phyloP scores from a whole-genome alignment of 768 basidiomycete species.

The Dioszegia hungarica region DNA sequence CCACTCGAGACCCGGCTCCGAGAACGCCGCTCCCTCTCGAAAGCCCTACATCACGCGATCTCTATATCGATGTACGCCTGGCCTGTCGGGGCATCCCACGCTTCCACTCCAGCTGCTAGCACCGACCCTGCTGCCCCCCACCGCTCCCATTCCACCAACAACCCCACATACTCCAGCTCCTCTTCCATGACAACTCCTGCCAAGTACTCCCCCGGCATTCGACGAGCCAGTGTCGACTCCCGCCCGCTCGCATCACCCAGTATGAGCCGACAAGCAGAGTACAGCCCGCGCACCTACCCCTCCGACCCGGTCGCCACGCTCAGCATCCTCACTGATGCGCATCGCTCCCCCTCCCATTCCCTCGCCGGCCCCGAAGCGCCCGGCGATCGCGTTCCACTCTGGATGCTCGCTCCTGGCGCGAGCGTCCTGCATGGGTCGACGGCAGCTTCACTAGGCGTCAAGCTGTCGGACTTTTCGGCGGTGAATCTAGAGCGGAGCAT shows the following conservation, averaged over 20 bases:
- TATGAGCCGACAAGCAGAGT: background rate
- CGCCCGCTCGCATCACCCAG: background rate
- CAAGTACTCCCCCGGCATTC: background rate
- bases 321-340: slow-evolving; percentile 19
- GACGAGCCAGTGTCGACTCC: background rate
- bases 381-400: slow-evolving; percentile 30
- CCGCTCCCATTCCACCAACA: background rate
- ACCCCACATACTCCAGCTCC: background rate
- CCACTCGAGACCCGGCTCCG: slow-evolving; percentile 42
- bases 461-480: slow-evolving; percentile 37
- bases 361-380: background rate
- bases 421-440: slow-evolving; percentile 35
- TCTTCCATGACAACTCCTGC: background rate
- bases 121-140: background rate
- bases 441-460: slow-evolving; percentile 32
- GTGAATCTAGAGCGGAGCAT: slow-evolving; percentile 19
- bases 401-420: slow-evolving; percentile 36
- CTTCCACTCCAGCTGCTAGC: background rate
- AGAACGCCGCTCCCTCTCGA: slow-evolving; percentile 23
- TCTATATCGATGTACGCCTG: slow-evolving; percentile 46
- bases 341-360: background rate
- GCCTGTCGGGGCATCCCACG: slow-evolving; percentile 9
- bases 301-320: slow-evolving; percentile 34
- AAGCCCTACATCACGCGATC: slow-evolving; percentile 38
- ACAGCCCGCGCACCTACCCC: slow-evolving; percentile 6